phyloP scores from a whole-genome alignment of 768 basidiomycete species.

The Chalciporus chontae region DNA sequence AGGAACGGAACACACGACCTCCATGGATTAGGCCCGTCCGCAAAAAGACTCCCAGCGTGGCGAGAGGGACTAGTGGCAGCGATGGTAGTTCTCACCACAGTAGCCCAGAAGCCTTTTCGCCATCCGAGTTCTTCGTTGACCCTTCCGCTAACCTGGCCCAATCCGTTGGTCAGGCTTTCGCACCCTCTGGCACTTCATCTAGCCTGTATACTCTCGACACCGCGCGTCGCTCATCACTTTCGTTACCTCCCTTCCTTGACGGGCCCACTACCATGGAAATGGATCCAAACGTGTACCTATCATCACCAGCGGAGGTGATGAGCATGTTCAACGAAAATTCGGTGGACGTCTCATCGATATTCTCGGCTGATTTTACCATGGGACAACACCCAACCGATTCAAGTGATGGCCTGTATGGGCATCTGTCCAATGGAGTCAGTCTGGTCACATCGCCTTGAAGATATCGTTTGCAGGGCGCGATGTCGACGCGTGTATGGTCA shows the following conservation, averaged over 20 bases:
- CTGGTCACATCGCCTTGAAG: slow-evolving; percentile 29
- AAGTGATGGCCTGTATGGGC: slow-evolving; percentile 27
- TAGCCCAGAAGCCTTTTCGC: slow-evolving; percentile 65
- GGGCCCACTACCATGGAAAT: slow-evolving; percentile 40
- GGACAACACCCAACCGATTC: slow-evolving; percentile 24
- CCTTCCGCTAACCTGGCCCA: slow-evolving; percentile 27
- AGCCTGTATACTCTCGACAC: slow-evolving; percentile 25
- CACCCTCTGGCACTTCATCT: slow-evolving; percentile 16
- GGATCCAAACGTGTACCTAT: slow-evolving; percentile 52
- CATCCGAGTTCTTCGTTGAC: slow-evolving; percentile 62
- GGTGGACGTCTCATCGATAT: slow-evolving; percentile 35
- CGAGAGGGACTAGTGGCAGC: slow-evolving; percentile 42
- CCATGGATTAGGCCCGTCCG: slow-evolving; percentile 90
- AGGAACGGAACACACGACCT: slow-evolving; percentile 51
- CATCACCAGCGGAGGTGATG: slow-evolving; percentile 54
- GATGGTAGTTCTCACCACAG: slow-evolving; percentile 43
- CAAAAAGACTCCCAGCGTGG: slow-evolving; percentile 59
- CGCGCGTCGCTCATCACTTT: slow-evolving; percentile 23
- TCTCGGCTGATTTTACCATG: slow-evolving; percentile 30
- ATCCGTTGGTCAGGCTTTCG: slow-evolving; percentile 17
- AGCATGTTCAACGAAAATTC: slow-evolving; percentile 49
- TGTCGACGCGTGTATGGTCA: slow-evolving; percentile 1
- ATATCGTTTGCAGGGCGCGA: neutral
- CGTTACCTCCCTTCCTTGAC: slow-evolving; percentile 27
- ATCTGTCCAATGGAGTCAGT: slow-evolving; percentile 15